A percentile compares a stretch with the other conserved stretches of the same genome.
Conservation (phyloP, 2,329 filamentous ascomycete genomes). For the Apiospora koreana region DNA sequence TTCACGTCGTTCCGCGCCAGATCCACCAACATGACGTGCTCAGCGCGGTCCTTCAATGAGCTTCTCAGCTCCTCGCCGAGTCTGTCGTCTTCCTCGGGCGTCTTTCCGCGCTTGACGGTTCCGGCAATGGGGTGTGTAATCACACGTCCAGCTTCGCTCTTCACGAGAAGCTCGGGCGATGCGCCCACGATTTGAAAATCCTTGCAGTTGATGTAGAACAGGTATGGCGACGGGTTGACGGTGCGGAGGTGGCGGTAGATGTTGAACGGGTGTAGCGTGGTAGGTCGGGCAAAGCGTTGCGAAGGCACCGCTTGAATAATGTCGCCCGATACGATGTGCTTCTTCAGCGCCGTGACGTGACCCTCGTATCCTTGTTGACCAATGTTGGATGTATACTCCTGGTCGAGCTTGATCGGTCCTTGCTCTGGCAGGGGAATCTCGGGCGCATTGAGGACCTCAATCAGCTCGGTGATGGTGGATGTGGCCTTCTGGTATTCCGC, state of each 20-base stretch:
- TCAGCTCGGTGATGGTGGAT: conserved; percentile 63
- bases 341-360: conserved; percentile 84
- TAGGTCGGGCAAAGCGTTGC: conserved; percentile 88
- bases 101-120: conserved; percentile 85
- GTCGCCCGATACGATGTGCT: conserved; percentile 88
- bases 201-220: conserved; percentile 92
- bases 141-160: conserved; percentile 81
- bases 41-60: conserved; percentile 87
- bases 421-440: conserved; percentile 79
- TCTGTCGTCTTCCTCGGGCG: conserved; percentile 75
- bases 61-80: conserved; percentile 76
- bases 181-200: conserved; percentile 96
- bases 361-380: conserved; percentile 84
- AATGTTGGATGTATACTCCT: conserved; percentile 89
- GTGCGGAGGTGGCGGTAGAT: conserved; percentile 94
- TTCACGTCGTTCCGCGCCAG: conserved; percentile 96
- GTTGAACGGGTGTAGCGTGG: conserved; percentile 93
- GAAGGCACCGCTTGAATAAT: conserved; percentile 98
- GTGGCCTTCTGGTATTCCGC: conserved; percentile 70
- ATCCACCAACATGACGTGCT: conserved; percentile 98
- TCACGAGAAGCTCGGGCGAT: conserved; percentile 91
- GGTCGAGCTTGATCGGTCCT: conserved; percentile 67
- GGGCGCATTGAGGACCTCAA: conserved; percentile 71
- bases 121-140: conserved; percentile 97
- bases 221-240: conserved; percentile 96